These are phyloP conservation scores for Balansia obtecta DNA, from an alignment of 2,329 filamentous ascomycete species.

Conservation along the genomic window DNA sequence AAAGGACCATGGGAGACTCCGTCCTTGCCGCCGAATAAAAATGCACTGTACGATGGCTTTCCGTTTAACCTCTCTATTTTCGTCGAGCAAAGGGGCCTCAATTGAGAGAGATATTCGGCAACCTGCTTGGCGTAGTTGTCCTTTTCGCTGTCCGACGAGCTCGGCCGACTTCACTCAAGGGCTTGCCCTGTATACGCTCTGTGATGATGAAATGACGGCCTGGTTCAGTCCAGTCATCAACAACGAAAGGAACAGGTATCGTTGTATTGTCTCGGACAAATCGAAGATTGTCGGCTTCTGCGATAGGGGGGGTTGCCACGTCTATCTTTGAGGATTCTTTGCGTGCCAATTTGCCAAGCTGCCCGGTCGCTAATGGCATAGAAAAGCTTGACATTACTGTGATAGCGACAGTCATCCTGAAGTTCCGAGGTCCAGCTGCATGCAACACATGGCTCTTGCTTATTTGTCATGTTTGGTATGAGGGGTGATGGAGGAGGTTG, in stretches of 20 bases:
- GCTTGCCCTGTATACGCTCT: conserved; percentile 7
- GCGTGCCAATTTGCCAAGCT: not conserved
- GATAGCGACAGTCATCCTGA: not conserved
- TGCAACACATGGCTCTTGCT: not conserved
- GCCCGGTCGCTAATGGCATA: not conserved
- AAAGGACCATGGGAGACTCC: conserved; percentile 6
- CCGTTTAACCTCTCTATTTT: conserved; percentile 4
- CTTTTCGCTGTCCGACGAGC: conserved; percentile 13
- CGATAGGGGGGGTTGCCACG: not conserved
- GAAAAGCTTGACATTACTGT: not conserved
- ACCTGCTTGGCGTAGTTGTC: conserved; percentile 15
- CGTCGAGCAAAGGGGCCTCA: conserved; percentile 6
- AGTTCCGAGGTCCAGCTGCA: not conserved
- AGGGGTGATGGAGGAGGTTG: no score
- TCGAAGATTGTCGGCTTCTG: not conserved
- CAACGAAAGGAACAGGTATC: not conserved
- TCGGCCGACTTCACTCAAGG: conserved; percentile 7
- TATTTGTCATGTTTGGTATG: no score
- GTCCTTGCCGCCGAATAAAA: conserved; percentile 3
- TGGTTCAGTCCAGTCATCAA: not conserved
- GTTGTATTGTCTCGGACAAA: not conserved
- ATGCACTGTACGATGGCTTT: conserved; percentile 4
- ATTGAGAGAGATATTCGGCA: conserved; percentile 7
- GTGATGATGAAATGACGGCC: conserved; percentile 7
- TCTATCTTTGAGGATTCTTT: not conserved